Evolutionary conservation across 345 rosid genomes (phyloP).

Genomic region (Rhizophora apiculata): DNA sequence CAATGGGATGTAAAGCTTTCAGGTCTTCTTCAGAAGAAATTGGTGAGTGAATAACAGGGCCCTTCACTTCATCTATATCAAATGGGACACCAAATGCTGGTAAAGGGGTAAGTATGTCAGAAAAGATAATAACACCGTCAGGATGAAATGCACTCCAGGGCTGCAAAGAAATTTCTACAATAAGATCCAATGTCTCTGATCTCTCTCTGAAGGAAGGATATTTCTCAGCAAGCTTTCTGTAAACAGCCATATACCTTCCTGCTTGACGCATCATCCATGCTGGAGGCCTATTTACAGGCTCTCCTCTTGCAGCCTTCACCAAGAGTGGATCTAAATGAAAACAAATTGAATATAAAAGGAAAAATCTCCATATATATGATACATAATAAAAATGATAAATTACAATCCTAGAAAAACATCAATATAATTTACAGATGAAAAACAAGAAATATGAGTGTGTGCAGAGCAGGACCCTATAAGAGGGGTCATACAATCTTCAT

Average conservation of each 20-base stretch:
- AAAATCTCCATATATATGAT: neutral
- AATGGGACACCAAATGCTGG: conserved; percentile 94
- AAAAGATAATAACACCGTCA: conserved; percentile 91
- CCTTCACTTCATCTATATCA: conserved; percentile 87
- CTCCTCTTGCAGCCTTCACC: conserved; percentile 91
- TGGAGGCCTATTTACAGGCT: conserved; percentile 72
- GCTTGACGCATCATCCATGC: conserved; percentile 99
- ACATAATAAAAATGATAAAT: no score
- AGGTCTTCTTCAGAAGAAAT: conserved; percentile 62
- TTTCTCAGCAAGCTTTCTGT: conserved; percentile 93
- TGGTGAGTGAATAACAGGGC: conserved; percentile 79
- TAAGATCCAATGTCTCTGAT: conserved; percentile 92
- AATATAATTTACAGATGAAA: no score
- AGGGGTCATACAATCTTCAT: no score
- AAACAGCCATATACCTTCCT: conserved; percentile 95
- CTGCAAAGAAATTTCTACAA: conserved; percentile 91
- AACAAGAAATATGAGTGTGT: no score
- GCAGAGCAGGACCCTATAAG: no score
- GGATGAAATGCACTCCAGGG: conserved; percentile 93
- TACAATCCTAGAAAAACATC: no score
- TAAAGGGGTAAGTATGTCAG: conserved; percentile 88
- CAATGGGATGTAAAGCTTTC: conserved; percentile 73
- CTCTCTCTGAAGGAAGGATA: conserved; percentile 89
- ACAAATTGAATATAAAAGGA: conserved; percentile 4
- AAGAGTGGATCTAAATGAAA: conserved; percentile 60